These are phyloP conservation scores for Grifola frondosa DNA, from an alignment of 1,284 basidiomycete species.

Conservation along the genomic window DNA sequence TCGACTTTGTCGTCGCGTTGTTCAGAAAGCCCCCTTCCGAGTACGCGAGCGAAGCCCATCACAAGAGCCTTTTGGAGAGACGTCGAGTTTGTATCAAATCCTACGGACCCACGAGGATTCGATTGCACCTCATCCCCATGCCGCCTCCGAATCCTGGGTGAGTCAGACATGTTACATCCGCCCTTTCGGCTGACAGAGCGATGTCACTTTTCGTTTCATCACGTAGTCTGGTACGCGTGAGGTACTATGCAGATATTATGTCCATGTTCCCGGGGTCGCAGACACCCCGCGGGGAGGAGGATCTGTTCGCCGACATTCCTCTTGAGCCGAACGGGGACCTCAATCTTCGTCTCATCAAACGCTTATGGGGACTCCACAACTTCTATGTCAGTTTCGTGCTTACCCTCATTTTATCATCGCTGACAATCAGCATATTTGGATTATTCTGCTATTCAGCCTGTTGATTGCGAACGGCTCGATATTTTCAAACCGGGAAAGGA, in stretches of 20 bases:
- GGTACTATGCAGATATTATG: slow-evolving; percentile 12
- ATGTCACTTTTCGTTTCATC: neutral
- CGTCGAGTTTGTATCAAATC: neutral
- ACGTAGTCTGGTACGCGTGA: slow-evolving; percentile 11
- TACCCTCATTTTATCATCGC: neutral
- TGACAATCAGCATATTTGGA: neutral
- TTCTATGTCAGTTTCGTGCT: slow-evolving; percentile 11
- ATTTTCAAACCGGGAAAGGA: neutral
- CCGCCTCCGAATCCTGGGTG: neutral
- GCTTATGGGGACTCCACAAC: slow-evolving; percentile 17
- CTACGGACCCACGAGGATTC: neutral
- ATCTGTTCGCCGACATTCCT: slow-evolving; percentile 9
- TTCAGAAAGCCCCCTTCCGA: too few relatives aligned
- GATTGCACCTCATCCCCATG: neutral
- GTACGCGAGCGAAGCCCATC: neutral
- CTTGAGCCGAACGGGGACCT: slow-evolving; percentile 6
- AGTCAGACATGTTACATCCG: too few relatives aligned
- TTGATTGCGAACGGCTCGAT: too few relatives aligned
- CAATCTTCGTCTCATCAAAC: slow-evolving; percentile 8
- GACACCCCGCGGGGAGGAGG: slow-evolving; percentile 3
- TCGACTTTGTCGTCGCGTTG: too few relatives aligned
- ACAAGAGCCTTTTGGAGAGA: neutral
- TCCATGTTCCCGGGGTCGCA: slow-evolving; percentile 7
- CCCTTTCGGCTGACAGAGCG: too few relatives aligned
- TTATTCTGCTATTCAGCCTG: too few relatives aligned